These are phyloP conservation scores for Lentinus brumalis DNA, from an alignment of 768 basidiomycete species.

Conservation along the genomic window DNA sequence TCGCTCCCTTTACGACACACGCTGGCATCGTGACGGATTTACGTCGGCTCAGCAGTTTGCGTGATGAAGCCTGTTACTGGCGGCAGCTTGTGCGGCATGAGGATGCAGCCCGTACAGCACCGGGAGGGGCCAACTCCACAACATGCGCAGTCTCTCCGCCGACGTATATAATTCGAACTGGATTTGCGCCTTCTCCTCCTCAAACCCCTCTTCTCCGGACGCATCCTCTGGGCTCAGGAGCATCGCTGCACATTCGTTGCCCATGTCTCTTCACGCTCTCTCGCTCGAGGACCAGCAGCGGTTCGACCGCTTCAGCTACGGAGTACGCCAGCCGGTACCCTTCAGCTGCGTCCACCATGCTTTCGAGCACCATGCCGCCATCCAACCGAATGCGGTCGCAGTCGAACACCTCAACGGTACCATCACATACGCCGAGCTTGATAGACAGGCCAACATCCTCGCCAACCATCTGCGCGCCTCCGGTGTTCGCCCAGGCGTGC, in stretches of 20 bases:
- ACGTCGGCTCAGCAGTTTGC: conserved; percentile 10
- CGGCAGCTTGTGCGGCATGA: background rate
- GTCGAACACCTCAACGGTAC: conserved; percentile 47
- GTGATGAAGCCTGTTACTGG: background rate
- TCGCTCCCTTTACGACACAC: conserved; percentile 8
- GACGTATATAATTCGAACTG: conserved; percentile 4
- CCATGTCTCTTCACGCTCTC: conserved; percentile 27
- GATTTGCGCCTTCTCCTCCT: background rate
- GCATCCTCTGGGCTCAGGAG: conserved; percentile 4
- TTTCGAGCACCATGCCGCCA: conserved; percentile 48
- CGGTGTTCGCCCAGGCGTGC: conserved; percentile 49
- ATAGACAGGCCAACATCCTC: conserved; percentile 49
- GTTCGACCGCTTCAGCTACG: conserved; percentile 50
- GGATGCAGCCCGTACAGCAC: background rate
- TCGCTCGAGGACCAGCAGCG: conserved; percentile 43
- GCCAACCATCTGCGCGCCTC: conserved; percentile 44
- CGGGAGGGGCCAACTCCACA: conserved; percentile 4
- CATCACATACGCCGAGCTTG: conserved; percentile 54
- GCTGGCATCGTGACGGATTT: conserved; percentile 12
- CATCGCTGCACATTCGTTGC: conserved; percentile 16
- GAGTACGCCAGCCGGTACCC: conserved; percentile 37
- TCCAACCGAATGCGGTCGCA: conserved; percentile 45
- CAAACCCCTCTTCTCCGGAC: conserved; percentile 7
- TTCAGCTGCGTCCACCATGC: conserved; percentile 59
- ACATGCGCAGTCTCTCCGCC: conserved; percentile 6